Conservation (phyloP, 805 yeast species). For the Gaillardinia entomophila region DNA sequence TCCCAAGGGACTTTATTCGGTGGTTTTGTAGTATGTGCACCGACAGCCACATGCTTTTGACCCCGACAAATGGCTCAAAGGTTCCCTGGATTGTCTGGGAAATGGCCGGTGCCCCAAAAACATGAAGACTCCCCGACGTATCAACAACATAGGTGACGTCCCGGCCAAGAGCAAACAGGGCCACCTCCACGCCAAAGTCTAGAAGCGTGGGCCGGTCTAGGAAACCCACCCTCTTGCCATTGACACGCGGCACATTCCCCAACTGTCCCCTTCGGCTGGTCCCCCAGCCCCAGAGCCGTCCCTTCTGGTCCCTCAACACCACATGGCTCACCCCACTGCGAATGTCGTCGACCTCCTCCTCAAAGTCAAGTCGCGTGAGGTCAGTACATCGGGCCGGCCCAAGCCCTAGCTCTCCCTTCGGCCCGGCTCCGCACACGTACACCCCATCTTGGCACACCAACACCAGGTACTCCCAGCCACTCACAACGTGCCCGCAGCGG, state of each 20-base stretch:
- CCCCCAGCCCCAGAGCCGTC: slow-evolving; percentile 62
- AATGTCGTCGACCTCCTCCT: too few species aligned
- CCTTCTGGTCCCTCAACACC: slow-evolving; percentile 32
- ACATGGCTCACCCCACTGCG: too few species aligned
- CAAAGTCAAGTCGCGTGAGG: too few species aligned
- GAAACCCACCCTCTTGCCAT: too few species aligned
- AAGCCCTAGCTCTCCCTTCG: slow-evolving; percentile 69
- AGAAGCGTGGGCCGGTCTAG: slow-evolving; percentile 11
- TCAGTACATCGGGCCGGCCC: too few species aligned
- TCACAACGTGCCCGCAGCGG: slow-evolving; percentile 44
- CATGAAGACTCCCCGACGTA: slow-evolving; percentile 6
- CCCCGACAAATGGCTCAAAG: too few species aligned
- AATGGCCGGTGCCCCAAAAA: too few species aligned
- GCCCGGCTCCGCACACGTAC: slow-evolving; percentile 57
- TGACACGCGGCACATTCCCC: slow-evolving; percentile 8
- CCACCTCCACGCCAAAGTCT: slow-evolving; percentile 6
- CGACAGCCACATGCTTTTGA: slow-evolving; percentile 76
- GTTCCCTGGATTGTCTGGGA: too few species aligned
- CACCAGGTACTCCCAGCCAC: slow-evolving; percentile 79
- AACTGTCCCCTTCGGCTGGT: slow-evolving; percentile 58
- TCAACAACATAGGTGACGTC: slow-evolving; percentile 46
- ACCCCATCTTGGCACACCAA: slow-evolving; percentile 40
- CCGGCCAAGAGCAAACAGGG: slow-evolving; percentile 42
- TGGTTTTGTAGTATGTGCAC: slow-evolving; percentile 41
- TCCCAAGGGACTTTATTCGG: slow-evolving; percentile 53